These are phyloP conservation scores for Cryphonectria japonica DNA, from an alignment of 2,329 filamentous ascomycete species.

Conservation along the genomic window DNA sequence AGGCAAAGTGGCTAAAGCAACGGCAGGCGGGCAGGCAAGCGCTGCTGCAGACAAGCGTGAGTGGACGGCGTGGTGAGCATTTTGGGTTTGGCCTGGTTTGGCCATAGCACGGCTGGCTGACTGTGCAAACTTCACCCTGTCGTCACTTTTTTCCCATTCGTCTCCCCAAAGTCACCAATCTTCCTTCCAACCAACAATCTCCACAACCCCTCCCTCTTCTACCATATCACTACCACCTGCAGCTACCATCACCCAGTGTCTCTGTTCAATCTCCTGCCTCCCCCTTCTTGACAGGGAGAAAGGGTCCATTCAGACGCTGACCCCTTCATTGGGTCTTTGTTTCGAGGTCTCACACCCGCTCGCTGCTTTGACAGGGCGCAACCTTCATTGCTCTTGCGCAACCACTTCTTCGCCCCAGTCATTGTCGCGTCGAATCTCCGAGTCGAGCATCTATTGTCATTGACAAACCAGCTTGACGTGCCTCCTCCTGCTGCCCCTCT, in stretches of 20 bases:
- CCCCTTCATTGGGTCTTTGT: slow-evolving; percentile 7
- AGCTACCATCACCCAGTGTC: background rate
- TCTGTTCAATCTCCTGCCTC: background rate
- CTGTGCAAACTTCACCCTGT: slow-evolving; percentile 15
- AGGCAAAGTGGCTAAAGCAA: background rate
- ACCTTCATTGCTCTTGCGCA: background rate
- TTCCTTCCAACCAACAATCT: background rate
- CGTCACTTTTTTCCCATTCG: slow-evolving; percentile 9
- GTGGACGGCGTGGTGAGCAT: background rate
- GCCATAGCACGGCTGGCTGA: slow-evolving; percentile 5
- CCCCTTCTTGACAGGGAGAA: background rate
- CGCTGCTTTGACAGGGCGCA: slow-evolving; percentile 13
- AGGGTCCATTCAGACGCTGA: slow-evolving; percentile 1
- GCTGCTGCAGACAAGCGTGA: background rate
- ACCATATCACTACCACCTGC: background rate
- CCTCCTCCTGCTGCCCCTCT: background rate
- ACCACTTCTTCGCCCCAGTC: slow-evolving; percentile 5
- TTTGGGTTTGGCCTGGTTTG: background rate
- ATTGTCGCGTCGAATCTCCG: slow-evolving; percentile 20
- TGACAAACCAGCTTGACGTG: background rate
- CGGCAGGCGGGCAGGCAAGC: background rate
- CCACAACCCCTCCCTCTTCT: background rate
- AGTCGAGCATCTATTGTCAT: slow-evolving; percentile 8
- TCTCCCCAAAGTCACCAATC: background rate
- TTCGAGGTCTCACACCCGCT: slow-evolving; percentile 9